Conservation (phyloP, 345 rosid genomes). For the Syzygium aromaticum region DNA sequence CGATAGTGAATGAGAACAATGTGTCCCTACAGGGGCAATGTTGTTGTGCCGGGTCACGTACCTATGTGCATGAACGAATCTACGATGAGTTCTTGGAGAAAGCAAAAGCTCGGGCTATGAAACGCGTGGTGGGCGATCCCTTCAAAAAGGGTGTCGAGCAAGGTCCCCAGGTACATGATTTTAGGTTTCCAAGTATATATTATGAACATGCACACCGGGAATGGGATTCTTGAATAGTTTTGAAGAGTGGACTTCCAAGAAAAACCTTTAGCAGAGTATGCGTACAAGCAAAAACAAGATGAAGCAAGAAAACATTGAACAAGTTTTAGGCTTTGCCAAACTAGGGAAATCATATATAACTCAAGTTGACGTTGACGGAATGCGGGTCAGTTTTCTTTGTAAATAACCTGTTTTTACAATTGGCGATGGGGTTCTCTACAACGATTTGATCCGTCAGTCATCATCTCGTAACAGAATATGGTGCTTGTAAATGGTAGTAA, state of each 20-base stretch:
- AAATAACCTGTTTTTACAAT: background rate
- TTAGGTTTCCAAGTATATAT: background rate
- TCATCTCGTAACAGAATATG: background rate
- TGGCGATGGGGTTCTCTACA: background rate
- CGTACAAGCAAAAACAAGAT: background rate
- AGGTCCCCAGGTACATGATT: background rate
- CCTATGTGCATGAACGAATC: constrained; percentile 70
- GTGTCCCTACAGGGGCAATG: constrained; percentile 64
- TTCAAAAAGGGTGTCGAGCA: background rate
- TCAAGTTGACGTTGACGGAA: background rate
- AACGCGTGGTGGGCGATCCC: background rate
- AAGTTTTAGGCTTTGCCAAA: background rate
- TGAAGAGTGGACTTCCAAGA: background rate
- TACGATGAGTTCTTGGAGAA: constrained; percentile 35
- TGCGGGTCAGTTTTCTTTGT: background rate
- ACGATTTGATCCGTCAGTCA: background rate
- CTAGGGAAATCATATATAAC: background rate
- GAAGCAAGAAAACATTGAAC: background rate
- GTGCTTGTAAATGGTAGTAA: background rate
- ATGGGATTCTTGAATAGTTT: background rate
- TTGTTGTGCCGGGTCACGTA: constrained; percentile 91
- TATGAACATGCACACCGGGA: background rate
- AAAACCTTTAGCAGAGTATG: background rate
- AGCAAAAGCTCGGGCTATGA: background rate
- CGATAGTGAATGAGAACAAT: background rate